Percentiles rank a stretch among this genome's conserved stretches.
phyloP scores from a whole-genome alignment of 225 moss, liverwort and hornwort species.

The Rhytidiadelphus loreus region DNA sequence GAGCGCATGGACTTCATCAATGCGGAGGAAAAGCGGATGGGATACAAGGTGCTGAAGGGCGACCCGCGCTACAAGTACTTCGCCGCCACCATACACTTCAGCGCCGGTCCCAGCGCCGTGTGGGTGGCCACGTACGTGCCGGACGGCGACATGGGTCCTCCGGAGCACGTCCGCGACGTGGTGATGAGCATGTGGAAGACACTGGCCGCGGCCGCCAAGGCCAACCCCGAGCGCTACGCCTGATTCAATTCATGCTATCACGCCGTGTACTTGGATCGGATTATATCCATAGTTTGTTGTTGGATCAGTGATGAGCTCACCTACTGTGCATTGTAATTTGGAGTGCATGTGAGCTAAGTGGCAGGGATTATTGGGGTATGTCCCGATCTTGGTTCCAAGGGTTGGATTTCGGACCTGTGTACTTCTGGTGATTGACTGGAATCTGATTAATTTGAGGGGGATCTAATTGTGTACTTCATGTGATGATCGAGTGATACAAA shows the following conservation, averaged over 20 bases:
- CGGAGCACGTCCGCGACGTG: neutral
- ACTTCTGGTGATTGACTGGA: neutral
- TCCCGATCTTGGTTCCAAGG: neutral
- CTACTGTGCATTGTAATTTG: neutral
- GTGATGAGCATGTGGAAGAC: neutral
- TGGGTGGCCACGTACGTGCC: neutral
- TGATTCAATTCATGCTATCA: neutral
- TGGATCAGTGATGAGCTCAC: too few relatives aligned
- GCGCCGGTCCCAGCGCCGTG: neutral
- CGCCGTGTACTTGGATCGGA: neutral
- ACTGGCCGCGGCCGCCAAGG: neutral
- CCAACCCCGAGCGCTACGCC: neutral
- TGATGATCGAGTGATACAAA: neutral
- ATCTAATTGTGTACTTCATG: neutral
- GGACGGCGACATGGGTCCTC: neutral
- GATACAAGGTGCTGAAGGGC: conserved; percentile 10
- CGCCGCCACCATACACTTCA: conserved; percentile 3
- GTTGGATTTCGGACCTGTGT: neutral
- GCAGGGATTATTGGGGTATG: neutral
- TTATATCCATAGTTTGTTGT: neutral
- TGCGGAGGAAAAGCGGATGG: neutral
- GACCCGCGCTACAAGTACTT: conserved; percentile 7
- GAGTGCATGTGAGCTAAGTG: neutral
- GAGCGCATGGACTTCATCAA: conserved; percentile 20
- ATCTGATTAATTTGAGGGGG: neutral